A percentile compares a stretch with the other conserved stretches of the same genome.
These are phyloP conservation scores for Hericium coralloides DNA, from an alignment of 768 basidiomycete genomes.

Conservation along the genomic window DNA sequence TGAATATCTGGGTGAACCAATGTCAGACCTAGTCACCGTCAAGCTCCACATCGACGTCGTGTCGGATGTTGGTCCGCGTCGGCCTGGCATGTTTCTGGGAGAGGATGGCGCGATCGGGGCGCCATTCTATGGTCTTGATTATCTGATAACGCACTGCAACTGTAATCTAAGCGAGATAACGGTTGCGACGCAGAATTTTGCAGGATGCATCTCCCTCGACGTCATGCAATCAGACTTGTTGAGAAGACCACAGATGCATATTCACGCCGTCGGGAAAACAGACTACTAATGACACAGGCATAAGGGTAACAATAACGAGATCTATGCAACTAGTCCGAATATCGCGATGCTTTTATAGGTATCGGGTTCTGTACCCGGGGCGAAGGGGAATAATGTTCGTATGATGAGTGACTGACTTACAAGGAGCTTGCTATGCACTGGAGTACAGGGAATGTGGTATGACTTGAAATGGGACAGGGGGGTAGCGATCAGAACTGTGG, in stretches of 20 bases:
- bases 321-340: slow-evolving; percentile 1
- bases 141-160: too few relatives aligned
- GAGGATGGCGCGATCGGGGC: too few relatives aligned
- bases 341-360: not conserved
- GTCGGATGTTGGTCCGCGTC: too few relatives aligned
- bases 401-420: not conserved
- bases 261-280: not conserved
- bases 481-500: not conserved
- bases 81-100: too few relatives aligned
- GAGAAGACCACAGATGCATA: not conserved
- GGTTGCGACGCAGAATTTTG: too few relatives aligned
- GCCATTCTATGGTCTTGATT: too few relatives aligned
- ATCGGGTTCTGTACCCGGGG: not conserved
- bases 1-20: too few relatives aligned
- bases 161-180: too few relatives aligned
- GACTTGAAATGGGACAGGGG: not conserved
- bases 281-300: not conserved
- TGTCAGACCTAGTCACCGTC: too few relatives aligned
- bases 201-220: too few relatives aligned
- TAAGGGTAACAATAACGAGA: not conserved
- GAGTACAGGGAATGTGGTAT: not conserved
- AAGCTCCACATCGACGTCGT: too few relatives aligned
- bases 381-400: not conserved
- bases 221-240: too few relatives aligned
- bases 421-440: not conserved